Evolutionary conservation across 2,329 filamentous ascomycete species (phyloP).

Genomic region (Fusarium sp.): DNA sequence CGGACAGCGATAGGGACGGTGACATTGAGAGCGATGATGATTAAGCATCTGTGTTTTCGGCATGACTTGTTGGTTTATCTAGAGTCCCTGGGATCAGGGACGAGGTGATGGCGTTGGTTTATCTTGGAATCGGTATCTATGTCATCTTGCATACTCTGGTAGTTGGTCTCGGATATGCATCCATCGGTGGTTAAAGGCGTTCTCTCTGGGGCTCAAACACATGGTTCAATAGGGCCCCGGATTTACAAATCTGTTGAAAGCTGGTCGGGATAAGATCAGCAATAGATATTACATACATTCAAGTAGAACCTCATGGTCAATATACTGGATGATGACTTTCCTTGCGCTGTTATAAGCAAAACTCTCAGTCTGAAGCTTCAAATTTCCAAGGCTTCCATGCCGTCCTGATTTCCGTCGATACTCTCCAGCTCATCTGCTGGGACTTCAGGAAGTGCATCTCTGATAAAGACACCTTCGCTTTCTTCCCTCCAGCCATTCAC

Average conservation of each 20-base stretch:
- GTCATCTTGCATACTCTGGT: conserved; percentile 16
- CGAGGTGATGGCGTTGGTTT: conserved; percentile 5
- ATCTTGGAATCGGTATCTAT: conserved; percentile 11
- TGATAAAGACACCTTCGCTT: conserved; percentile 59
- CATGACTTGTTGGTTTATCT: conserved; percentile 4
- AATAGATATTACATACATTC: conserved; percentile 11
- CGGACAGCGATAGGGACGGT: conserved; percentile 61
- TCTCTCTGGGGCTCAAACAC: conserved; percentile 19
- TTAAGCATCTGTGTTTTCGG: conserved; percentile 11
- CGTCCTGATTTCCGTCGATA: neutral
- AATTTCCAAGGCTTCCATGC: neutral
- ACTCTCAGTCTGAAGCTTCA: neutral
- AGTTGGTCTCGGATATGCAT: conserved; percentile 23
- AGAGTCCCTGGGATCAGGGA: neutral
- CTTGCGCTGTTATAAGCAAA: neutral
- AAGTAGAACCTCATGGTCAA: conserved; percentile 27
- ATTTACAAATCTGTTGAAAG: neutral
- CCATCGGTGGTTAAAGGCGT: conserved; percentile 25
- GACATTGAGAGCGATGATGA: conserved; percentile 52
- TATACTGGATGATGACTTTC: conserved; percentile 11
- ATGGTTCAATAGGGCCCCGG: conserved; percentile 2
- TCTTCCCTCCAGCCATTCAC: conserved; percentile 57
- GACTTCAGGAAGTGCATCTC: conserved; percentile 5
- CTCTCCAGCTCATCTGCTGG: conserved; percentile 3
- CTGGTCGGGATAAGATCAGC: conserved; percentile 1